Conservation (phyloP, 1,284 basidiomycete species). For the Athelia sp. region DNA sequence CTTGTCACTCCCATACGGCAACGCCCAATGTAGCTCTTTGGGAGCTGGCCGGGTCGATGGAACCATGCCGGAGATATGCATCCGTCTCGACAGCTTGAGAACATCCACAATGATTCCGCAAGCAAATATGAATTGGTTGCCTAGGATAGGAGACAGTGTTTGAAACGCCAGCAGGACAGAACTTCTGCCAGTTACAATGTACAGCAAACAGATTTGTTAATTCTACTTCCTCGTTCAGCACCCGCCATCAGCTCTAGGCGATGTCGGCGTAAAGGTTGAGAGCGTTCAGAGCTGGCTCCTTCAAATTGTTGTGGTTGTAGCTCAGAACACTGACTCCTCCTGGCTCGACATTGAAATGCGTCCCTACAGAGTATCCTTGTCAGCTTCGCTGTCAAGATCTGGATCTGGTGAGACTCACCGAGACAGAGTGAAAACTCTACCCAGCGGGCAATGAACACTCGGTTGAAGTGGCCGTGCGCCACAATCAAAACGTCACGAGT, state of each 20-base stretch:
- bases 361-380: slow-evolving; percentile 40
- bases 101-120: too few relatives aligned
- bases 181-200: background rate
- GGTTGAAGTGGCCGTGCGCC: slow-evolving; percentile 82
- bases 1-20: too few relatives aligned
- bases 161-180: too few relatives aligned
- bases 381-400: slow-evolving; percentile 4
- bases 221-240: too few relatives aligned
- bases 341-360: slow-evolving; percentile 76
- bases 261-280: slow-evolving; percentile 64
- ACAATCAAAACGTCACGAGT: slow-evolving; percentile 72
- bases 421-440: slow-evolving; percentile 60
- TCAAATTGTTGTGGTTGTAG: slow-evolving; percentile 74
- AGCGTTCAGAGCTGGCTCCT: slow-evolving; percentile 71
- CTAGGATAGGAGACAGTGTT: too few relatives aligned
- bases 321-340: slow-evolving; percentile 70
- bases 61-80: too few relatives aligned
- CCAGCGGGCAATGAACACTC: slow-evolving; percentile 82
- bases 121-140: too few relatives aligned
- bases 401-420: slow-evolving; percentile 36
- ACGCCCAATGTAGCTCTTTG: too few relatives aligned
- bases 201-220: slow-evolving; percentile 6
- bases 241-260: slow-evolving; percentile 19
- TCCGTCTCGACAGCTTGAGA: too few relatives aligned
- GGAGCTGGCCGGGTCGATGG: too few relatives aligned